These are phyloP conservation scores for Pichia heedii DNA, from an alignment of 805 yeast species.

Conservation along the genomic window DNA sequence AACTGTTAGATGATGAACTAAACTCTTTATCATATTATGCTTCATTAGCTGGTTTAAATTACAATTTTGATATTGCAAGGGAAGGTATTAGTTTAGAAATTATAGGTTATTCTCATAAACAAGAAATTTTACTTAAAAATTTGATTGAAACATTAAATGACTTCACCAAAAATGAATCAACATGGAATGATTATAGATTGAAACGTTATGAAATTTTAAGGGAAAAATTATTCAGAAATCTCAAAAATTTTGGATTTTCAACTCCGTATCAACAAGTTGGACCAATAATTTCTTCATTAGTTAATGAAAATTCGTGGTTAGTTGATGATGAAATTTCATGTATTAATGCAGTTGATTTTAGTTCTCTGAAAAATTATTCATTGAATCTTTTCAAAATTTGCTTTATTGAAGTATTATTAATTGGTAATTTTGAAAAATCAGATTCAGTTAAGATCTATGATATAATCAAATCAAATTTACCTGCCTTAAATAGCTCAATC, in stretches of 20 bases:
- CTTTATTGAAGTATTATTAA: constrained; percentile 61
- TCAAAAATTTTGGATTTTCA: constrained; percentile 59
- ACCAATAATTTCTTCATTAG: constrained; percentile 46
- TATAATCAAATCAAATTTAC: constrained; percentile 28
- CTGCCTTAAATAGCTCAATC: constrained; percentile 19
- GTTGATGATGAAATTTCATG: constrained; percentile 51
- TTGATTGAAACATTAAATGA: constrained; percentile 45
- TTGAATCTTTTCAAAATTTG: constrained; percentile 48
- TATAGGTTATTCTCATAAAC: constrained; percentile 78
- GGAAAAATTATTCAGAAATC: constrained; percentile 52
- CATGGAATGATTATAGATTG: constrained; percentile 30
- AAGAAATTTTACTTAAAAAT: constrained; percentile 50
- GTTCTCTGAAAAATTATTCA: constrained; percentile 31
- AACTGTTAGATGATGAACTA: constrained; percentile 65
- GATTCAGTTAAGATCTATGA: constrained; percentile 46
- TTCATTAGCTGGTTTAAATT: constrained; percentile 64
- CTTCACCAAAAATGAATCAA: constrained; percentile 27
- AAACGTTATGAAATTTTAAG: constrained; percentile 60
- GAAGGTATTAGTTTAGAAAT: constrained; percentile 65
- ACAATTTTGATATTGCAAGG: constrained; percentile 47
- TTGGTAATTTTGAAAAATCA: constrained; percentile 58
- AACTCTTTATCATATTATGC: constrained; percentile 79
- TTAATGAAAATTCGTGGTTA: constrained; percentile 67
- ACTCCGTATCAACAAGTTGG: constrained; percentile 77
- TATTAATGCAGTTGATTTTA: constrained; percentile 40